Conservation (phyloP, 2,329 filamentous ascomycete genomes). For the Seiridium cupressi region DNA sequence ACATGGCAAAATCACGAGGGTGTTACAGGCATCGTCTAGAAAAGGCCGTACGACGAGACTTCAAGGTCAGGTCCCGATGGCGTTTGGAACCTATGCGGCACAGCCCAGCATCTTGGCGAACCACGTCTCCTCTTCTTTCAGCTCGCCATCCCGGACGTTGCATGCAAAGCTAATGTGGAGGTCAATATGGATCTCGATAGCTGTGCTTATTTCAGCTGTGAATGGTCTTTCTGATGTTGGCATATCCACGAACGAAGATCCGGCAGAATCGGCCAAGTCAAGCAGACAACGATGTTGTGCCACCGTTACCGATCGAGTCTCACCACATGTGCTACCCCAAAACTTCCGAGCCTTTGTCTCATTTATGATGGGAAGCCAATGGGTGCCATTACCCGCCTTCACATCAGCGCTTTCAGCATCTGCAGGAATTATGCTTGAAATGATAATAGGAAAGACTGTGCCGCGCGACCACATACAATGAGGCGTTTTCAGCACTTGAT, state of each 20-base stretch:
- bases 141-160: neutral
- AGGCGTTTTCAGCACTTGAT: neutral
- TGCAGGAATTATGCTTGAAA: neutral
- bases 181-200: no score
- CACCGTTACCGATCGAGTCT: neutral
- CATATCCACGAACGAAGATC: neutral
- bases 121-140: neutral
- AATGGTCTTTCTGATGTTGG: neutral
- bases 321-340: constrained; percentile 4
- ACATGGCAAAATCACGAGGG: neutral
- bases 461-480: neutral
- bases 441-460: neutral
- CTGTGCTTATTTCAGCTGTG: neutral
- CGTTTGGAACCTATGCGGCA: neutral
- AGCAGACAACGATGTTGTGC: neutral
- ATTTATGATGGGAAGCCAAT: neutral
- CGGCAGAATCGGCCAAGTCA: neutral
- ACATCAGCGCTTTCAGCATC: neutral
- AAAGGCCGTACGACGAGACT: neutral
- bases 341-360: constrained; percentile 6
- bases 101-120: neutral
- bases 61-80: neutral
- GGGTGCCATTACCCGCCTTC: neutral
- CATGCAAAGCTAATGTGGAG: neutral
- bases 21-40: neutral